Base-by-base conservation (phyloP, 163 green algal species). In the Picocystis sp. region DNA sequence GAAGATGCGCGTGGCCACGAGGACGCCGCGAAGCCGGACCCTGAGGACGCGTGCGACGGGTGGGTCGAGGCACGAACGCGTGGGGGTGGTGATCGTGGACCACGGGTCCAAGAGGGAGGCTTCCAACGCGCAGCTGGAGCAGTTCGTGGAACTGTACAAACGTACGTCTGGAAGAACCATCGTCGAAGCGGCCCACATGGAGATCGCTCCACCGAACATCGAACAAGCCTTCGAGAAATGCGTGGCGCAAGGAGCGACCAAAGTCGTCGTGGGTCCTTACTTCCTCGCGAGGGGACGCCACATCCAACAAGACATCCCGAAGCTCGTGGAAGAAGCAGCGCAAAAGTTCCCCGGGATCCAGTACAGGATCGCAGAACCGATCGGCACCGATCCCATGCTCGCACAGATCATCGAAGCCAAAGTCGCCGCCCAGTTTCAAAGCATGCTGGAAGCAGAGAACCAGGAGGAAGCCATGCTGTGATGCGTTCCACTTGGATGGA, bases 41-140 rank as follows among this genome's bases (percentile, higher is more conserved):
- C 9, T 25, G 44, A 25, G 44, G 44, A 50, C 21, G 44, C 52
- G 29, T 44, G 21, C 21, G 25, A 23, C 58, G 56, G 42, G 50
- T 2, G 5, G 0, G 8, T 5, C 5, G 29, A 38, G 12, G n/a
- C 23, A 25, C 22, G 22, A 24, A 21, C 34, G 23, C 9, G 50
- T 84, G 15, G 77, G 72, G 0, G 74, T 93, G 2, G 74, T 93
- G 1, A 70, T 93, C 3, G 82, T 93, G 1, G 83, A 93, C 58
- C 83, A 93, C 52, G 83, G 83, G 0, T 91, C 80, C 0, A 55
- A 73, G 0, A 70, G 70, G 23, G 55, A 61, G 3, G 75, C 73
- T 23, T 78, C 78, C 3, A 93, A 93, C 34, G 71, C 17, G 13
- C 21, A 41, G 2, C 43, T 55, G 3, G 10, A 44, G 17, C 34